Evolutionary conservation across 2,329 filamentous ascomycete species (phyloP), one percentile per base, ranked within the genome.

Genomic region (Zymoseptoria brevis): DNA sequence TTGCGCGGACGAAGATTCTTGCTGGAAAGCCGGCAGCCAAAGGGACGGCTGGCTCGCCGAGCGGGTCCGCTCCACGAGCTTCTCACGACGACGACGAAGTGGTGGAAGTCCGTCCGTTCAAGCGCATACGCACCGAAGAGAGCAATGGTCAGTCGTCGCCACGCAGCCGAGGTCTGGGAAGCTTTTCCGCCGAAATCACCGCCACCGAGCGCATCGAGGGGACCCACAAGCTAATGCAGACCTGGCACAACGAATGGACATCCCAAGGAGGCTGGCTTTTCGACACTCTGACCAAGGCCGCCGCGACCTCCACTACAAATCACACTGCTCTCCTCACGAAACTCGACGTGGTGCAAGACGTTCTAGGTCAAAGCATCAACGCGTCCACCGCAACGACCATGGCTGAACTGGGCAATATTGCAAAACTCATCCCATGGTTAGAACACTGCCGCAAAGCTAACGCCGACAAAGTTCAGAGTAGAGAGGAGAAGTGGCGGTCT

Each of bases 401-500:
- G 68, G 24, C 59, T 41, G 67, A 70, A 51, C 57, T 69, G 3
- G 54, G 60, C 9, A 71, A 71, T 50, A 55, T 76, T 5, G 68
- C 71, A 6, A 72, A 67, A 29, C 71, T 75, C 53, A 67, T 75
- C 19, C 70, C 68, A 6, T 74, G 73, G 73, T 65, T 75, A 3
- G 74, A 76, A 53, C 68, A 74, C 19, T 75, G 73, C 63, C 64
- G 73, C n/a, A 69, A 73, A 45, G 66, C 72, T 3, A 70, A 70
- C 21, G 67, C 68, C 7, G 68, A 73, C 29, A 66, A 70, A 24
- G 69, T 72, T 57, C 68, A 75, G 57, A 65, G 70, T 48, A 65
- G 71, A 22, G 73, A 75, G 60, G 74, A 76, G 55, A 74, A 68
- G 50, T 76, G 74, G 74, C 70, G 74, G n/a, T 71, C 71, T 1